Percentiles rank a stretch among this genome's conserved stretches.
phyloP scores from a whole-genome alignment of 1,284 basidiomycete species.

The Fistulinella staudtii region DNA sequence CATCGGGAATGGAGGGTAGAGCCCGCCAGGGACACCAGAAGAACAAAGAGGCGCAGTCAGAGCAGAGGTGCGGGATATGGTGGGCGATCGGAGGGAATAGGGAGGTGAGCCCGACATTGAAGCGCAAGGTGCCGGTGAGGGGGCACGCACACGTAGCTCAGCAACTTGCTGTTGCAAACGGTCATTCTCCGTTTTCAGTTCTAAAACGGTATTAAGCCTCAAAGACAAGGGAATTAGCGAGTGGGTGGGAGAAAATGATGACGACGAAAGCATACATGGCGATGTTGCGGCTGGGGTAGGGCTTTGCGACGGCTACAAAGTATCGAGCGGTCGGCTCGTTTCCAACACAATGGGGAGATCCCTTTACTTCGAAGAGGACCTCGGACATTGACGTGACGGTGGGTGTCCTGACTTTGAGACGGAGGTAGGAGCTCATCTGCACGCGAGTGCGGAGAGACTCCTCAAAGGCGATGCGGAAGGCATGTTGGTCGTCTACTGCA shows the following conservation, averaged over 20 bases:
- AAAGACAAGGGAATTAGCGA: slow-evolving; percentile 11
- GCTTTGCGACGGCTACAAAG: slow-evolving; percentile 71
- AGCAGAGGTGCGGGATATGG: slow-evolving; percentile 6
- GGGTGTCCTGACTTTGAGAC: slow-evolving; percentile 44
- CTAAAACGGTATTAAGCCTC: slow-evolving; percentile 74
- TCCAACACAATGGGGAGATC: slow-evolving; percentile 56
- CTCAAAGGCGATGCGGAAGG: slow-evolving; percentile 56
- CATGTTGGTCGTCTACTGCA: slow-evolving; percentile 57
- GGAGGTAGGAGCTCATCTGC: slow-evolving; percentile 59
- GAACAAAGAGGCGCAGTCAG: slow-evolving; percentile 10
- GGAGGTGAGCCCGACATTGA: slow-evolving; percentile 15
- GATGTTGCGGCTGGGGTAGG: slow-evolving; percentile 69
- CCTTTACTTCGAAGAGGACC: slow-evolving; percentile 71
- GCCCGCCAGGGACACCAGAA: slow-evolving; percentile 10
- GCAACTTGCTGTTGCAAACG: slow-evolving; percentile 53
- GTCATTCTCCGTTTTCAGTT: slow-evolving; percentile 76
- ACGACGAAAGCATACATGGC: slow-evolving; percentile 51
- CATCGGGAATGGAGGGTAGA: slow-evolving; percentile 13
- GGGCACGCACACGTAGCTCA: slow-evolving; percentile 36
- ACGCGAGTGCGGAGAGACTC: slow-evolving; percentile 45
- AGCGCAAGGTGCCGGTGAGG: slow-evolving; percentile 20
- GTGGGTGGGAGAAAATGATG: neutral
- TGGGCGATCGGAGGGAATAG: slow-evolving; percentile 18
- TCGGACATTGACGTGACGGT: slow-evolving; percentile 34
- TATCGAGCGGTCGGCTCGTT: slow-evolving; percentile 45